Conservation (phyloP, 2,329 filamentous ascomycete species). For the Allantophomopsis cytisporea region DNA sequence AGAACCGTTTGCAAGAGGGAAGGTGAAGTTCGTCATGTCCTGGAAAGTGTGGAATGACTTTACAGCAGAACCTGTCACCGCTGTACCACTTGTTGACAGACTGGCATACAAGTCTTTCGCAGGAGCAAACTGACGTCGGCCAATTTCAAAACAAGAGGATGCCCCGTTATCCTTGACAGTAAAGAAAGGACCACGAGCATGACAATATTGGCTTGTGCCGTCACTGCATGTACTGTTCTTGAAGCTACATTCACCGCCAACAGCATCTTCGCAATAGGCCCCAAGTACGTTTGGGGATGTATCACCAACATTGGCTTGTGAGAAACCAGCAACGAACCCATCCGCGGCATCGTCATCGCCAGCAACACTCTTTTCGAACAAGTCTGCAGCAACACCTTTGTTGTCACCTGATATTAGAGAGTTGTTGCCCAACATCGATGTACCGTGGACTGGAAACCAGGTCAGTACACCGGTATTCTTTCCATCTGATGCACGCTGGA, state of each 20-base stretch:
- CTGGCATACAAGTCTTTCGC: slow-evolving; percentile 46
- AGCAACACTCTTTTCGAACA: slow-evolving; percentile 61
- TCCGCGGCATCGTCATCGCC: slow-evolving; percentile 39
- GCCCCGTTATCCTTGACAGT: slow-evolving; percentile 55
- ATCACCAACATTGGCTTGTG: slow-evolving; percentile 82
- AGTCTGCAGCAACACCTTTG: slow-evolving; percentile 80
- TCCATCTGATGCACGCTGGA: slow-evolving; percentile 58
- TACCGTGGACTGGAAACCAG: slow-evolving; percentile 89
- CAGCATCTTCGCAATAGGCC: slow-evolving; percentile 80
- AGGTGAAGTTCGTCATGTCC: slow-evolving; percentile 65
- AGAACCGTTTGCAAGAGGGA: slow-evolving; percentile 60
- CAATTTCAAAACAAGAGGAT: slow-evolving; percentile 64
- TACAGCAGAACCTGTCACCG: slow-evolving; percentile 51
- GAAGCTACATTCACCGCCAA: slow-evolving; percentile 56
- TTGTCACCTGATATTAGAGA: slow-evolving; percentile 90
- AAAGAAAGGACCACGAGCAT: slow-evolving; percentile 61
- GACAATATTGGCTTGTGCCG: slow-evolving; percentile 56
- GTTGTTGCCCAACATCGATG: slow-evolving; percentile 83
- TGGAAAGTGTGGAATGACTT: slow-evolving; percentile 78
- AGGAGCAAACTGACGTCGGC: slow-evolving; percentile 53
- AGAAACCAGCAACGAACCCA: slow-evolving; percentile 81
- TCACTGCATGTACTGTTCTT: slow-evolving; percentile 74
- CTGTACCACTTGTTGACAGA: slow-evolving; percentile 24
- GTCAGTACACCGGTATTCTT: slow-evolving; percentile 73
- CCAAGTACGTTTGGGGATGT: slow-evolving; percentile 81